Conservation (phyloP, 257 asterid genomes). For the Ballota nigra region DNA sequence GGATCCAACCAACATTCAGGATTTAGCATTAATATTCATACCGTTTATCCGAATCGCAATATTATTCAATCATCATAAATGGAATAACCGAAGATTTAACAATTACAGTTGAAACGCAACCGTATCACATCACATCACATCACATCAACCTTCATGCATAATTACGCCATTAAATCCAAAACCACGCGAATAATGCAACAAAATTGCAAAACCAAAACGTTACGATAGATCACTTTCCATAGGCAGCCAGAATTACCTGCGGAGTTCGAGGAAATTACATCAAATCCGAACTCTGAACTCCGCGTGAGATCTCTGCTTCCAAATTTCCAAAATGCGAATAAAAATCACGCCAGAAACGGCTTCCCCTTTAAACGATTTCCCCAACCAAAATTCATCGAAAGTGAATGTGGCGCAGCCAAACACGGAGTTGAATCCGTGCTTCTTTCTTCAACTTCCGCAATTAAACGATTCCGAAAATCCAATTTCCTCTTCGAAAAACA, state of each 20-base stretch:
- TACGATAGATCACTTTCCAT: background rate
- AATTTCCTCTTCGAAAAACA: conserved; percentile 20
- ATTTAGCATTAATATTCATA: background rate
- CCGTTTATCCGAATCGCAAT: background rate
- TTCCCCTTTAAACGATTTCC: background rate
- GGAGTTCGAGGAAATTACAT: conserved; percentile 27
- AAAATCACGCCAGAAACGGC: background rate
- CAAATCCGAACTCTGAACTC: conserved; percentile 32
- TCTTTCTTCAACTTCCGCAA: conserved; percentile 13
- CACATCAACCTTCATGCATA: background rate
- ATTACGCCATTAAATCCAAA: conserved; percentile 10
- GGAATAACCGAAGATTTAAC: background rate
- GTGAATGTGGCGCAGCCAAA: conserved; percentile 2
- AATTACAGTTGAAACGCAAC: conserved; percentile 6
- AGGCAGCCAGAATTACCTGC: conserved; percentile 27
- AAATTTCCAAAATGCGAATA: conserved; percentile 9
- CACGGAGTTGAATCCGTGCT: conserved; percentile 20
- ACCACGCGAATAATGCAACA: conserved; percentile 2
- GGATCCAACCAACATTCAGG: background rate
- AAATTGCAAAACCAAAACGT: conserved; percentile 1
- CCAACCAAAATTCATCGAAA: background rate
- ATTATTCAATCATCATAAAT: background rate
- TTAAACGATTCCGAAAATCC: background rate
- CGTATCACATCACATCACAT: background rate
- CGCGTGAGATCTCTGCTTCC: conserved; percentile 28